A percentile compares a stretch with the other conserved stretches of the same genome.
Evolutionary conservation across 2,329 filamentous ascomycete species (phyloP).

Genomic region (Cyclaneusma minus): DNA sequence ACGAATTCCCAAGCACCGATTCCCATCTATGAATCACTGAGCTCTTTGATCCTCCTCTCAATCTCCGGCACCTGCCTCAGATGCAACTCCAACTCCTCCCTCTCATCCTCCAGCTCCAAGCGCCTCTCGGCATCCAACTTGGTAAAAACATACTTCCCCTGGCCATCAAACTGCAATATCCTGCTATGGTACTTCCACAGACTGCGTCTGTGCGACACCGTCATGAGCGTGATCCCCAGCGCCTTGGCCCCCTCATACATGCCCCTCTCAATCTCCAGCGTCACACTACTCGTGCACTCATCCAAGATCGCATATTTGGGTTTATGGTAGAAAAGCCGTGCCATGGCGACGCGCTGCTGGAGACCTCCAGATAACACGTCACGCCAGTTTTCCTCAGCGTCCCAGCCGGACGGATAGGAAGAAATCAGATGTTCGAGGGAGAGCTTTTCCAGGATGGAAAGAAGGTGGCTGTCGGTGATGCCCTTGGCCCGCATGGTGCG

Average conservation of each 20-base stretch:
- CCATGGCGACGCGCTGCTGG: slow-evolving; percentile 95
- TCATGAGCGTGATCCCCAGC: slow-evolving; percentile 90
- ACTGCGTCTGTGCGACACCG: slow-evolving; percentile 78
- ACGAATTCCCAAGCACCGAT: too few species aligned
- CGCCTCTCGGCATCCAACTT: slow-evolving; percentile 75
- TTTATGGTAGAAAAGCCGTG: slow-evolving; percentile 81
- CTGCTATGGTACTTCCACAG: slow-evolving; percentile 93
- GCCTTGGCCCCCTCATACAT: slow-evolving; percentile 97
- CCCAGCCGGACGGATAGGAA: slow-evolving; percentile 65
- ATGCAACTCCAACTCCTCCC: slow-evolving; percentile 79
- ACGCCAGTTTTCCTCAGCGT: slow-evolving; percentile 91
- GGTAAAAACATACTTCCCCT: slow-evolving; percentile 83
- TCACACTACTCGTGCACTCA: slow-evolving; percentile 92
- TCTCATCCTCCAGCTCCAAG: slow-evolving; percentile 83
- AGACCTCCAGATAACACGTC: slow-evolving; percentile 84
- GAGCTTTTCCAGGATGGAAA: slow-evolving; percentile 60
- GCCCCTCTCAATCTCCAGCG: slow-evolving; percentile 79
- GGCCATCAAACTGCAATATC: slow-evolving; percentile 93
- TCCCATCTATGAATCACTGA: too few species aligned
- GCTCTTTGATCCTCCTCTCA: slow-evolving; percentile 68
- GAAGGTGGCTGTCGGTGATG: slow-evolving; percentile 67
- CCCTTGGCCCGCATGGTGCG: slow-evolving; percentile 77
- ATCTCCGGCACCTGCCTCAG: slow-evolving; percentile 77
- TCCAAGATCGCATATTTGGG: slow-evolving; percentile 92
- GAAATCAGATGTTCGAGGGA: slow-evolving; percentile 73